Percentiles rank a stretch among this genome's conserved stretches.
Conservation (phyloP, 306 rosid species). For the Cercis canadensis region DNA sequence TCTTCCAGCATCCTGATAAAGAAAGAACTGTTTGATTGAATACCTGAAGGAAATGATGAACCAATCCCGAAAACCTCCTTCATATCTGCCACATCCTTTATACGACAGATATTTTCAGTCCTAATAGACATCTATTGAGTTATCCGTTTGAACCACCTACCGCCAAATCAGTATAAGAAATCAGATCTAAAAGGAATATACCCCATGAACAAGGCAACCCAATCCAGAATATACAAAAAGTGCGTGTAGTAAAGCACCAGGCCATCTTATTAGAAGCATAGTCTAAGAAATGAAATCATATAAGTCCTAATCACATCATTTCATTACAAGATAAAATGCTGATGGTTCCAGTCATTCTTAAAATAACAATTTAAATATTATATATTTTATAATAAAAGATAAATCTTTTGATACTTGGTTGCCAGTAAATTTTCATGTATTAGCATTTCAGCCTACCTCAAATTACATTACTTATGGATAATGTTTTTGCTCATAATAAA, state of each 20-base stretch:
- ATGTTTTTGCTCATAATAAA: constrained; percentile 1
- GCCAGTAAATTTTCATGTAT: background rate
- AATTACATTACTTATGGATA: background rate
- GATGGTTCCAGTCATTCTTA: background rate
- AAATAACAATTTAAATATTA: constrained; percentile 19
- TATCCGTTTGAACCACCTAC: constrained; percentile 14
- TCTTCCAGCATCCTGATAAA: background rate
- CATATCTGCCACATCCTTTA: constrained; percentile 9
- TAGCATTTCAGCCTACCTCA: background rate
- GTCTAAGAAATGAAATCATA: too few relatives aligned
- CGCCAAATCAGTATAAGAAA: constrained; percentile 19
- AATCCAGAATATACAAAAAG: constrained; percentile 17
- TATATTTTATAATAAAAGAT: background rate
- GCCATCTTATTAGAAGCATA: too few relatives aligned
- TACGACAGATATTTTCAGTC: background rate
- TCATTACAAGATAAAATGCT: constrained; percentile 22
- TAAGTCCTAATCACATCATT: constrained; percentile 28
- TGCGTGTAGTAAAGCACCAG: too few relatives aligned
- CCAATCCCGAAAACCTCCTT: background rate
- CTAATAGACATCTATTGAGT: constrained; percentile 4
- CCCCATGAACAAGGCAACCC: constrained; percentile 15
- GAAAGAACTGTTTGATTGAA: constrained; percentile 11
- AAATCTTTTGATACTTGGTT: too few relatives aligned
- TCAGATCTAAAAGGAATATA: constrained; percentile 36
- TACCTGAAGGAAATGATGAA: background rate